Evolutionary conservation across 495 filamentous ascomycete species (phyloP), one percentile per base, ranked within the genome.

Genomic region (Polyplosphaeria fusca): DNA sequence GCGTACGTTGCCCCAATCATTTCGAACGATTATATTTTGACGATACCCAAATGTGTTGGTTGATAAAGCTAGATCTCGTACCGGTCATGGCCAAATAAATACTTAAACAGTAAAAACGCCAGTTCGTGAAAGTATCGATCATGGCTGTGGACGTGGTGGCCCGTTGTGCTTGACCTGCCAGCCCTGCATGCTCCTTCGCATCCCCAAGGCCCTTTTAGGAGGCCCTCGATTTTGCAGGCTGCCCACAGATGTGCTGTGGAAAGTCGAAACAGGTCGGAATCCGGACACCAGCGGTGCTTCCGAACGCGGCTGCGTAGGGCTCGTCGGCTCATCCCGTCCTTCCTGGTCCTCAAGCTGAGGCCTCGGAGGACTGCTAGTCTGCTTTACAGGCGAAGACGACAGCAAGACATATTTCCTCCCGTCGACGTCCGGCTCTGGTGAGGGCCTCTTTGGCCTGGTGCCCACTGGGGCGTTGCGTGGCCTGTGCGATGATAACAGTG

Each of bases 121-220:
- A n/a, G n/a, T n/a, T n/a, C n/a, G n/a, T n/a, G n/a, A n/a, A n/a
- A n/a, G n/a, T n/a, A n/a, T n/a, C n/a, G 5, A 42, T 42, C 18
- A 46, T 27, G 18, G 47, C 38, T 37, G 35, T 13, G 62, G 62
- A 5, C 52, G 39, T 14, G 62, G 57, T 16, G 54, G 52, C 30
- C 51, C 27, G 16, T 37, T 22, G 25, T 56, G 47, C 39, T 62
- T 66, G 5, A 60, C 58, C 16, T 39, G 58, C 63, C 58, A 62
- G 5, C 80, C 79, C 57, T 79, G 77, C 72, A 85, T 73, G 50
- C 76, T 82, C 46, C 82, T 73, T 47, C 82, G 74, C 48, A 79
- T 75, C 3, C 82, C 82, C 48, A 84, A 57, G n/a, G 80, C 83
- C 67, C 72, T 77, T 44, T 75, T 68, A 52, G 65, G 69, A 25